Evolutionary conservation across 805 yeast genomes (phyloP).

Genomic region (Hanseniaspora lindneri): DNA sequence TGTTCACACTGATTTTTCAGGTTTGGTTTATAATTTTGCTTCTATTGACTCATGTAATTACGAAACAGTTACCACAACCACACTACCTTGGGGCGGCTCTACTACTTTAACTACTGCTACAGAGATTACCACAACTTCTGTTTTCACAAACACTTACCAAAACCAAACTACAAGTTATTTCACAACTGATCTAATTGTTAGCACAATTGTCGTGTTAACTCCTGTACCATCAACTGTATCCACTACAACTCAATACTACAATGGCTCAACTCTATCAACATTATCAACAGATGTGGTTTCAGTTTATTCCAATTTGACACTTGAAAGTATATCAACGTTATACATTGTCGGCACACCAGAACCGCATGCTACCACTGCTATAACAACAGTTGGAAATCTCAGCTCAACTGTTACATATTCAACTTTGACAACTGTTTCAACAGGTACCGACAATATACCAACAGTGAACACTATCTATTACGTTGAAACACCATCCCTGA

Average conservation of each 20-base stretch:
- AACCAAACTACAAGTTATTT: neutral
- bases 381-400: neutral
- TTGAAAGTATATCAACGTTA: neutral
- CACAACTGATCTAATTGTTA: neutral
- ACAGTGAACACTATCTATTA: neutral
- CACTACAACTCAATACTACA: neutral
- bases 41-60: neutral
- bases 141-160: neutral
- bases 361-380: neutral
- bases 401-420: neutral
- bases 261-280: neutral
- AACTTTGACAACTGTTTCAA: neutral
- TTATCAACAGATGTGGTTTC: neutral
- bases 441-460: neutral
- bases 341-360: neutral
- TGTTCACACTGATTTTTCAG: constrained; percentile 3
- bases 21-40: neutral
- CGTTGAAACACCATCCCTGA: neutral
- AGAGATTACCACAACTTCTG: neutral
- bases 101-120: neutral
- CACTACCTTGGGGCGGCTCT: neutral
- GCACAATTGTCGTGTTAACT: neutral
- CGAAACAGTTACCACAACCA: neutral
- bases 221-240: neutral
- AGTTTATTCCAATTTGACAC: too few species aligned